phyloP scores from a whole-genome alignment of 2,329 filamentous ascomycete genomes.

The Talaromyces rugulosus region DNA sequence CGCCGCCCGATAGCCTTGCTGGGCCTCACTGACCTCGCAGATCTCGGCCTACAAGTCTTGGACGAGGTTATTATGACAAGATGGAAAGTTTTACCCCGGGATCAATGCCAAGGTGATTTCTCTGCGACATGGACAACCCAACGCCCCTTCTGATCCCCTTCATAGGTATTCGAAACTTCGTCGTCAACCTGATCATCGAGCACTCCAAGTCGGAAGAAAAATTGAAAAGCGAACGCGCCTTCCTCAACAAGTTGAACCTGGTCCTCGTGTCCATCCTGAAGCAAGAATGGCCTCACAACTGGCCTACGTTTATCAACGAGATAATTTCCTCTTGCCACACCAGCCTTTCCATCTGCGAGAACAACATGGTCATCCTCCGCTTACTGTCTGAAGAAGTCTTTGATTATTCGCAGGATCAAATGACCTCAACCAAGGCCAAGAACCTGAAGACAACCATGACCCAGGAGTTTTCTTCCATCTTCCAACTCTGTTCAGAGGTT shows the following conservation, averaged over 20 bases:
- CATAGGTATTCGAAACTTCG: constrained; percentile 93
- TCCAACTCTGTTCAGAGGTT: constrained; percentile 94
- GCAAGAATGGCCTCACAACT: constrained; percentile 99
- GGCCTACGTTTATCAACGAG: constrained; percentile 99
- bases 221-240: constrained; percentile 75
- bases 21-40: constrained; percentile 47
- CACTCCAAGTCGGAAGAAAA: constrained; percentile 86
- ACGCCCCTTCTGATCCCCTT: constrained; percentile 8
- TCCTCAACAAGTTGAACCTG: constrained; percentile 97
- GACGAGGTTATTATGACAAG: constrained; percentile 98
- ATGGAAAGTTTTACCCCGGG: constrained; percentile 95
- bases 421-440: constrained; percentile 97
- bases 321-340: constrained; percentile 95
- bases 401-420: constrained; percentile 96
- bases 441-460: constrained; percentile 99
- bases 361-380: constrained; percentile 98
- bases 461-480: constrained; percentile 96
- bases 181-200: constrained; percentile 97
- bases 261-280: constrained; percentile 96
- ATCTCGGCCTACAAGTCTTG: constrained; percentile 90
- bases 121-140: background rate
- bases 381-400: constrained; percentile 97
- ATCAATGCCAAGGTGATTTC: constrained; percentile 79
- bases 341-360: constrained; percentile 95
- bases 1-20: background rate